A percentile compares a stretch with the other conserved stretches of the same genome.
These are phyloP conservation scores for Coemansia guatemalensis DNA, from an alignment of 192 early-diverging fungal genomes.

Conservation along the genomic window DNA sequence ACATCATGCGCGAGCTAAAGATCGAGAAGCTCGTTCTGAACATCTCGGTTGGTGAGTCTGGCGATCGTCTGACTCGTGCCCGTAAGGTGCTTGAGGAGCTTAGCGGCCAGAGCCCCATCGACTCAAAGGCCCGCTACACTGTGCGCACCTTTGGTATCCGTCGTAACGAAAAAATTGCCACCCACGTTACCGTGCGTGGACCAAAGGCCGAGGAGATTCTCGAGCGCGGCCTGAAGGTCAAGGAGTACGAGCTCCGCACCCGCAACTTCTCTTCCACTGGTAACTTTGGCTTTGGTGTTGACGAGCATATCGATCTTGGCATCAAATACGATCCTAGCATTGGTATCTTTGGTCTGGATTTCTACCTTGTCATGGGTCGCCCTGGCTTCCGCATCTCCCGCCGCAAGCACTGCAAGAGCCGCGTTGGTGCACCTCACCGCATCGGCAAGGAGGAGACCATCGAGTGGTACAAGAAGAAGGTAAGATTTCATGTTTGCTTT, in stretches of 20 bases:
- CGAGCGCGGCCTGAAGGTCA: constrained; percentile 99
- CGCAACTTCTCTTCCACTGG: constrained; percentile 97
- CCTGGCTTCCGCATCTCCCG: constrained; percentile 95
- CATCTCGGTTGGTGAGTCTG: constrained; percentile 99
- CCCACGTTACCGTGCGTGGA: constrained; percentile 98
- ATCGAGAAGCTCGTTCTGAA: constrained; percentile 99
- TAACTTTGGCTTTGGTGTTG: constrained; percentile 99
- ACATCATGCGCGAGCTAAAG: constrained; percentile 95
- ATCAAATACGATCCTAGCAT: constrained; percentile 99
- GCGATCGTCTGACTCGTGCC: constrained; percentile 99
- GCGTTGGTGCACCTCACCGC: constrained; percentile 87
- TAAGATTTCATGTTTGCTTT: constrained; percentile 18
- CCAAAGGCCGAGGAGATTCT: constrained; percentile 96
- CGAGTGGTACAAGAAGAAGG: constrained; percentile 97
- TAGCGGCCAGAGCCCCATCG: constrained; percentile 97
- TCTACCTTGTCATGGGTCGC: constrained; percentile 98
- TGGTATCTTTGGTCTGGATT: constrained; percentile 99
- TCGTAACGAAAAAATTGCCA: constrained; percentile 99
- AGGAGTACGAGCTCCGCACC: constrained; percentile 97
- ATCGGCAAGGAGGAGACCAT: constrained; percentile 96
- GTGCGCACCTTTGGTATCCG: constrained; percentile 99
- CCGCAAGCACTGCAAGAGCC: constrained; percentile 82
- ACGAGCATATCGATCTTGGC: constrained; percentile 99
- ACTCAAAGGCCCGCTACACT: constrained; percentile 99
- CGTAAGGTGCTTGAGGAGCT: constrained; percentile 99